Percentiles rank a stretch among this genome's conserved stretches.
These are phyloP conservation scores for Hypoxylon sp. DNA, from an alignment of 2,329 filamentous ascomycete species.

Conservation along the genomic window DNA sequence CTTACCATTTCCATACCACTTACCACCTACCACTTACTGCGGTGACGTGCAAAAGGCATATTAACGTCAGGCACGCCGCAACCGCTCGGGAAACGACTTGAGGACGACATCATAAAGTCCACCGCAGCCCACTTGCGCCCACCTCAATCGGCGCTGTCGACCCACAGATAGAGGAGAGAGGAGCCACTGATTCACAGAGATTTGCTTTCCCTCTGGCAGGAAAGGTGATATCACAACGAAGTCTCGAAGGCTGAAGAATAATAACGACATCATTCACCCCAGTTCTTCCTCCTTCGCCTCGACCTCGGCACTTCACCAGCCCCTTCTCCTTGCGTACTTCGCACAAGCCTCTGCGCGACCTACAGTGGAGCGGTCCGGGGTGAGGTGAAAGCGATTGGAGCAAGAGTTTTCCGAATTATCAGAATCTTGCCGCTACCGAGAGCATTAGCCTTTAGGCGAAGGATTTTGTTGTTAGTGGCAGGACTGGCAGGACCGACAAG, in stretches of 20 bases:
- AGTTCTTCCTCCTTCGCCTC: conserved; percentile 11
- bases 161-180: conserved; percentile 38
- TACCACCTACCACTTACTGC: conserved; percentile 17
- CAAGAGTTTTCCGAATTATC: conserved; percentile 1
- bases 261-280: conserved; percentile 21
- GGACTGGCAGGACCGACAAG: conserved; percentile 27
- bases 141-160: conserved; percentile 34
- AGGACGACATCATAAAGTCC: conserved; percentile 43
- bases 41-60: conserved; percentile 27
- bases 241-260: conserved; percentile 10
- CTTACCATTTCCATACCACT: conserved; percentile 16
- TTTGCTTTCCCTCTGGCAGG: conserved; percentile 26
- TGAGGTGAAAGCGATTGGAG: conserved; percentile 20
- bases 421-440: conserved; percentile 7
- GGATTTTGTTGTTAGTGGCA: conserved; percentile 21
- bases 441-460: conserved; percentile 11
- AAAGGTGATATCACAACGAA: conserved; percentile 41
- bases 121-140: conserved; percentile 36
- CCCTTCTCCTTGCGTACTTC: background rate
- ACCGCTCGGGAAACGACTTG: conserved; percentile 29
- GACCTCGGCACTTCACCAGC: background rate
- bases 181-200: conserved; percentile 31
- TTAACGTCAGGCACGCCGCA: conserved; percentile 41
- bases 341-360: background rate
- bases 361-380: conserved; percentile 17